phyloP scores from a whole-genome alignment of 192 early-diverging fungal genomes.

The Coemansia sp. region DNA sequence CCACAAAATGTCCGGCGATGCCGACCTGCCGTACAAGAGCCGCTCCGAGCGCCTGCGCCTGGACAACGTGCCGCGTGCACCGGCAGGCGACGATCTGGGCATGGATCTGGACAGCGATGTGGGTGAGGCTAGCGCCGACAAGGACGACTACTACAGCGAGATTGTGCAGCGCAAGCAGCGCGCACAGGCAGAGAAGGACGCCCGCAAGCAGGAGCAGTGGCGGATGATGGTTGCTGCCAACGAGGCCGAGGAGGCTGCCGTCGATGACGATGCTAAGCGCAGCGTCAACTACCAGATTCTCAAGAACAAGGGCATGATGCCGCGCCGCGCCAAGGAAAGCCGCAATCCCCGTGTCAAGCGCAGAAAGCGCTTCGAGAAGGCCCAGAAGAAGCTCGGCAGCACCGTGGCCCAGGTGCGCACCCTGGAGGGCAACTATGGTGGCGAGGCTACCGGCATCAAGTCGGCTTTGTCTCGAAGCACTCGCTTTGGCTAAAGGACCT shows the following conservation, averaged over 20 bases:
- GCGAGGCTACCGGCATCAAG: slow-evolving; percentile 96
- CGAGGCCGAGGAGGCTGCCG: slow-evolving; percentile 46
- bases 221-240: slow-evolving; percentile 46
- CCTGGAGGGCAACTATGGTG: slow-evolving; percentile 75
- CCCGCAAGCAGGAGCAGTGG: slow-evolving; percentile 48
- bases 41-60: slow-evolving; percentile 32
- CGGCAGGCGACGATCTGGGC: slow-evolving; percentile 18
- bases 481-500: slow-evolving; percentile 55
- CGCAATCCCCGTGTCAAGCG: slow-evolving; percentile 95
- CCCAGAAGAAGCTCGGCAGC: slow-evolving; percentile 85
- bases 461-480: slow-evolving; percentile 76
- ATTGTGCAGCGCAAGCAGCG: slow-evolving; percentile 51
- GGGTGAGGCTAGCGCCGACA: slow-evolving; percentile 37
- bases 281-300: slow-evolving; percentile 83
- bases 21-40: slow-evolving; percentile 79
- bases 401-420: slow-evolving; percentile 70
- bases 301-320: slow-evolving; percentile 94
- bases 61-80: slow-evolving; percentile 22
- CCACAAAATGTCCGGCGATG: slow-evolving; percentile 65
- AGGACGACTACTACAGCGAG: slow-evolving; percentile 61
- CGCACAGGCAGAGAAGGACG: slow-evolving; percentile 54
- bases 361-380: slow-evolving; percentile 82
- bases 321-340: slow-evolving; percentile 85
- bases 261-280: slow-evolving; percentile 68
- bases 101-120: slow-evolving; percentile 61